Percentiles rank a stretch among this genome's conserved stretches.
Evolutionary conservation across 441 rosid species (phyloP).

Genomic region (Dalechampia spathulata): DNA sequence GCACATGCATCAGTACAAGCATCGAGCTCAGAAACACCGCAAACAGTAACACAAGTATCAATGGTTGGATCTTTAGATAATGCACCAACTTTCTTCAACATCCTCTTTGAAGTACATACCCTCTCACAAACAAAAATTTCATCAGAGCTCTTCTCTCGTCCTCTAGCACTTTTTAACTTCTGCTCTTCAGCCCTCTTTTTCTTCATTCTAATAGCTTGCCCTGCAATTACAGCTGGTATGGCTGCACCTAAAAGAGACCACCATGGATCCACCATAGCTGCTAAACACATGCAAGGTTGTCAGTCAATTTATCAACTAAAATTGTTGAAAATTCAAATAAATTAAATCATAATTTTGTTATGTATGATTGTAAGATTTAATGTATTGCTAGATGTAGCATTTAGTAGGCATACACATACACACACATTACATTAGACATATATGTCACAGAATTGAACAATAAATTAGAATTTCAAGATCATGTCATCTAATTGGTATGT

Average conservation of each 20-base stretch:
- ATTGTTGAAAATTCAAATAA: too few relatives aligned
- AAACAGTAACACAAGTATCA: conserved; percentile 10
- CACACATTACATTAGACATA: too few relatives aligned
- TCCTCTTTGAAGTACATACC: conserved; percentile 10
- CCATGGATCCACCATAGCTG: conserved; percentile 50
- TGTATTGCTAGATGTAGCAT: too few relatives aligned
- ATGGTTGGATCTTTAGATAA: conserved; percentile 8
- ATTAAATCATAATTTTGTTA: too few relatives aligned
- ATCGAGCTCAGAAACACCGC: conserved; percentile 32
- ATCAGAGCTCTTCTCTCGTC: conserved; percentile 36
- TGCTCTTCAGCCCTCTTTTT: conserved; percentile 40
- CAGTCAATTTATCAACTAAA: too few relatives aligned
- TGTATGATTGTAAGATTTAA: too few relatives aligned
- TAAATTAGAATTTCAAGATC: too few relatives aligned
- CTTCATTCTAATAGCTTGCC: conserved; percentile 41
- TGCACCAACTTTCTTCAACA: conserved; percentile 8
- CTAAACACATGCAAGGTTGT: not conserved
- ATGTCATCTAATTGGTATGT: too few relatives aligned
- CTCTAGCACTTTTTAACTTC: conserved; percentile 34
- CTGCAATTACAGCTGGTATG: conserved; percentile 40
- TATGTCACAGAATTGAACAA: too few relatives aligned
- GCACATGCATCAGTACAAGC: conserved; percentile 50
- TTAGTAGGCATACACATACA: too few relatives aligned
- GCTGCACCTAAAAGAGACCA: conserved; percentile 43
- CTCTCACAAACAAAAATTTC: conserved; percentile 11